Percentiles rank a stretch among this genome's conserved stretches.
Evolutionary conservation across 192 early-diverging fungal genomes (phyloP).

Genomic region (Podila verticillata): DNA sequence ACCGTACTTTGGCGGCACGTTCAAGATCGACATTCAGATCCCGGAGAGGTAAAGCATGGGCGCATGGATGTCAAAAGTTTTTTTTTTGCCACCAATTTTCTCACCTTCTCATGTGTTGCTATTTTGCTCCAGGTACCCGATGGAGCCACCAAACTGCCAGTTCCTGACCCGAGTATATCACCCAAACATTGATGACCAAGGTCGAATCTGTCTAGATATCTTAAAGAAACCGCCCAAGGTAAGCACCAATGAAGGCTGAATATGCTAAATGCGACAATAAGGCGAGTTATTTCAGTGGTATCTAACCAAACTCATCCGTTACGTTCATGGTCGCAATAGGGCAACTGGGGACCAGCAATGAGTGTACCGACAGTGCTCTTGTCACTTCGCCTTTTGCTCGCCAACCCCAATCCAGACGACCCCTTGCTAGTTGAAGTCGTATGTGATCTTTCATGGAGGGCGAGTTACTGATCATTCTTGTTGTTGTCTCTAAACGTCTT

Average conservation of each 20-base stretch:
- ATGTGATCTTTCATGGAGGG: conserved; percentile 1
- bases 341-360: conserved; percentile 77
- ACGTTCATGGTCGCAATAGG: conserved; percentile 16
- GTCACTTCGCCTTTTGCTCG: conserved; percentile 67
- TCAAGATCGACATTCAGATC: conserved; percentile 69
- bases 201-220: conserved; percentile 80
- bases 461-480: not conserved
- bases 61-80: not conserved
- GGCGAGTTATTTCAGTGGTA: too few species aligned
- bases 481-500: not conserved
- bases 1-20: conserved; percentile 72
- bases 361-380: conserved; percentile 69
- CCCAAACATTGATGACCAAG: conserved; percentile 82
- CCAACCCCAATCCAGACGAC: conserved; percentile 77
- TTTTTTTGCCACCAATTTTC: conserved; percentile 5
- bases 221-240: conserved; percentile 66
- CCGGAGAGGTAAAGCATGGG: conserved; percentile 46
- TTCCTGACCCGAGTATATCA: conserved; percentile 84
- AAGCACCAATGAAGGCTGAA: not conserved
- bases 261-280: not conserved
- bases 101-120: not conserved
- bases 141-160: conserved; percentile 76
- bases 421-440: conserved; percentile 78
- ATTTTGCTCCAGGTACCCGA: conserved; percentile 59
- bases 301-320: too few species aligned